Conservation (phyloP, 1,139 yeast genomes). For the Nakaseomyces sp. region DNA sequence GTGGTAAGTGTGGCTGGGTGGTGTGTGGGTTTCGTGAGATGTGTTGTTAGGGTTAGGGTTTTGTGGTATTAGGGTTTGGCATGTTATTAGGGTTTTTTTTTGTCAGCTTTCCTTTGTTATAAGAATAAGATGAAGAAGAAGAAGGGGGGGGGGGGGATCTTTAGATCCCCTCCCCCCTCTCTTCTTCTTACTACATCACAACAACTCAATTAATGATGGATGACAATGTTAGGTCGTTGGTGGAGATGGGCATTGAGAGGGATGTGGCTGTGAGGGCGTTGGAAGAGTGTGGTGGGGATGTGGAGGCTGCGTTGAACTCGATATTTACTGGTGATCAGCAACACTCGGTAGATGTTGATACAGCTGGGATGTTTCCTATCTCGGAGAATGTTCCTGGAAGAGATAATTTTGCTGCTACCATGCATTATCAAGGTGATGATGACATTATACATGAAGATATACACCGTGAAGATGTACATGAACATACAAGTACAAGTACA, state of each 20-base stretch:
- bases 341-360: not conserved
- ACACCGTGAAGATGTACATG: too few relatives aligned
- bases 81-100: not conserved
- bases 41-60: not conserved
- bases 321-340: too few relatives aligned
- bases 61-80: not conserved
- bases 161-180: too few relatives aligned
- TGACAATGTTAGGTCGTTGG: conserved; percentile 12
- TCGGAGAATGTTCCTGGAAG: too few relatives aligned
- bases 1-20: not conserved
- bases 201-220: not conserved
- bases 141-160: too few relatives aligned
- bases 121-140: too few relatives aligned
- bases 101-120: too few relatives aligned
- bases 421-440: too few relatives aligned
- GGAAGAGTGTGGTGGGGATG: conserved; percentile 18
- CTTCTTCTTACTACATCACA: not conserved
- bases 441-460: too few relatives aligned
- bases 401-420: too few relatives aligned
- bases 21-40: not conserved
- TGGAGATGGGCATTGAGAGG: conserved; percentile 28
- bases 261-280: conserved; percentile 26
- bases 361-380: too few relatives aligned
- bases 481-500: too few relatives aligned
- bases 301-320: conserved; percentile 26